Percentiles rank a stretch among this genome's conserved stretches.
phyloP scores from a whole-genome alignment of 2,329 filamentous ascomycete species.

The Diaporthe caulivora region DNA sequence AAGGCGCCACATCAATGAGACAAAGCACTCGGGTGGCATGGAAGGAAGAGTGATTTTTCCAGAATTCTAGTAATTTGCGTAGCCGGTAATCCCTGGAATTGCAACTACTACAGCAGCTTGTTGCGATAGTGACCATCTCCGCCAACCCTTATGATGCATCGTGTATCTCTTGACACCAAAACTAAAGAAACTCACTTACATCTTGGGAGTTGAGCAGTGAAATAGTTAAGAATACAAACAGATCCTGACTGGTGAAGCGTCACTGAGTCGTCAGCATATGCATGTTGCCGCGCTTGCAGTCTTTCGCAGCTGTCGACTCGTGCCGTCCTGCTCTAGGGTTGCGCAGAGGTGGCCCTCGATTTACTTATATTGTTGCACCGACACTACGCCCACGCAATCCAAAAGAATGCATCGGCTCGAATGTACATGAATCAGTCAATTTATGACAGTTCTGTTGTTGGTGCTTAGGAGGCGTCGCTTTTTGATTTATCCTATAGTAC shows the following conservation, averaged over 20 bases:
- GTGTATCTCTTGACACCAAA: neutral
- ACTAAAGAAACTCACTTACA: neutral
- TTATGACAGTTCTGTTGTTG: no score
- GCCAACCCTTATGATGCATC: neutral
- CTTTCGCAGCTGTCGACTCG: neutral
- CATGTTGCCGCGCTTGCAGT: neutral
- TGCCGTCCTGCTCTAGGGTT: neutral
- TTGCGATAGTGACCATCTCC: neutral
- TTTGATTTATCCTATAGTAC: neutral
- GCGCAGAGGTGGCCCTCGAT: rapidly evolving
- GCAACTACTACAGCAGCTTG: neutral
- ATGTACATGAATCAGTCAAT: neutral
- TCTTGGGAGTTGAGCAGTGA: neutral
- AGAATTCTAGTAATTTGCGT: neutral
- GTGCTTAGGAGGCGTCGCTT: neutral
- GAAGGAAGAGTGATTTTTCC: neutral
- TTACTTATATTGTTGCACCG: neutral
- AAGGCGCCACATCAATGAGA: neutral
- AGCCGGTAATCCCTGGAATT: neutral
- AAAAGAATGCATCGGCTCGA: no score
- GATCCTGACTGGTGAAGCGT: neutral
- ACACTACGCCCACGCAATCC: neutral
- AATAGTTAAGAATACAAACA: neutral
- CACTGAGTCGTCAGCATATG: neutral
- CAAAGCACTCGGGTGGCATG: neutral